Conservation (phyloP, 2,329 filamentous ascomycete genomes). For the Bimuria novae-zelandiae region DNA sequence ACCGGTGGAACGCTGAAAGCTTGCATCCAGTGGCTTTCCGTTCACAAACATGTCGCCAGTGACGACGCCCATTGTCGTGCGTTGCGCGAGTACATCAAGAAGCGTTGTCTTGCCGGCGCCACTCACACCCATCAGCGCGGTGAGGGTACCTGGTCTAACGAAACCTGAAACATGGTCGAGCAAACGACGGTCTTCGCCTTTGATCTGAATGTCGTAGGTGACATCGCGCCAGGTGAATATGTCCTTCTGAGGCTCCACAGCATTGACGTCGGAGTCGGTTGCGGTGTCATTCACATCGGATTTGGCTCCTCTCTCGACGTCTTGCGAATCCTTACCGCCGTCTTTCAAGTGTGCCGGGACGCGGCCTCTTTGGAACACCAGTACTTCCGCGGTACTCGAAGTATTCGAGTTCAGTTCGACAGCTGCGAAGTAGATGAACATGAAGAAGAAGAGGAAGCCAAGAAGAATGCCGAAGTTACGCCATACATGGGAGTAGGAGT, state of each 20-base stretch:
- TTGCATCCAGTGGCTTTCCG: slow-evolving; percentile 39
- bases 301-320: slow-evolving; percentile 42
- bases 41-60: slow-evolving; percentile 47
- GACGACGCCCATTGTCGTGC: slow-evolving; percentile 44
- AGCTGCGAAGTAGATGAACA: slow-evolving; percentile 65
- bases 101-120: slow-evolving; percentile 48
- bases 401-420: slow-evolving; percentile 69
- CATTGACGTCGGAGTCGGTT: slow-evolving; percentile 45
- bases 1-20: slow-evolving; percentile 46
- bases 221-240: slow-evolving; percentile 47
- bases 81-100: slow-evolving; percentile 42
- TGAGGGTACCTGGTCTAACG: slow-evolving; percentile 60
- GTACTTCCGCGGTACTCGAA: slow-evolving; percentile 67
- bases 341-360: slow-evolving; percentile 48
- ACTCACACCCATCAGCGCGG: slow-evolving; percentile 44
- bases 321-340: slow-evolving; percentile 29
- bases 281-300: slow-evolving; percentile 30
- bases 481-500: slow-evolving; percentile 53
- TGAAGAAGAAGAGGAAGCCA: slow-evolving; percentile 68
- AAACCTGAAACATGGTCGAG: slow-evolving; percentile 60
- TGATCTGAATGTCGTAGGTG: slow-evolving; percentile 42
- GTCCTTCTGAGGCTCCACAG: slow-evolving; percentile 47
- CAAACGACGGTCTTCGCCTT: slow-evolving; percentile 55
- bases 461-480: slow-evolving; percentile 71
- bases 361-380: slow-evolving; percentile 63